Evolutionary conservation across 352 stramenopile species (phyloP).

Genomic region (Globisporangium barbulae): DNA sequence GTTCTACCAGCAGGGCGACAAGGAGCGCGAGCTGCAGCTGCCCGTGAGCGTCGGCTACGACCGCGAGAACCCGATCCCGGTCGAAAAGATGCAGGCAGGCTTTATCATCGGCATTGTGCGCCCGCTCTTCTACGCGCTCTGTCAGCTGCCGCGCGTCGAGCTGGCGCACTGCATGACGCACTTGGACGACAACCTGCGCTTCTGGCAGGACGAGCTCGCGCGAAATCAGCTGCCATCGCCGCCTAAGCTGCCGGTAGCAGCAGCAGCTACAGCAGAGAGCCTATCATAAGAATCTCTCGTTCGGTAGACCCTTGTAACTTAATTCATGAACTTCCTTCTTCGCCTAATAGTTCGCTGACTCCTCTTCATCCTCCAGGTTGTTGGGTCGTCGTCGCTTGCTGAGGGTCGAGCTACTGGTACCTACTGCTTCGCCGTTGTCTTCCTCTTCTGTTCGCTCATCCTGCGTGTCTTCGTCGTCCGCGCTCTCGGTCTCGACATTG

Average conservation of each 20-base stretch:
- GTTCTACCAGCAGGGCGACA: slow-evolving; percentile 95
- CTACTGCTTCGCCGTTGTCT: not conserved
- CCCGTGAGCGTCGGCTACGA: slow-evolving; percentile 90
- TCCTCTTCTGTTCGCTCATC: slow-evolving; percentile 11
- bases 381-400: slow-evolving; percentile 10
- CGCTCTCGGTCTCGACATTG: slow-evolving; percentile 17
- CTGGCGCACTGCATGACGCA: slow-evolving; percentile 63
- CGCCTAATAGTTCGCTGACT: not conserved
- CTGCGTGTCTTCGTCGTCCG: slow-evolving; percentile 13
- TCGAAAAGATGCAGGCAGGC: slow-evolving; percentile 89
- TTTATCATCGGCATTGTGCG: slow-evolving; percentile 94
- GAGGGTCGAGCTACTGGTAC: not conserved
- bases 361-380: slow-evolving; percentile 7
- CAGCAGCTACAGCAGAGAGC: slow-evolving; percentile 7
- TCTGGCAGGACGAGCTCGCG: slow-evolving; percentile 72
- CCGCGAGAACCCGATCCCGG: slow-evolving; percentile 76
- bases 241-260: slow-evolving; percentile 14
- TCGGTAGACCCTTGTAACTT: slow-evolving; percentile 6
- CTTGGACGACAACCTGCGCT: slow-evolving; percentile 57
- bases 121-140: slow-evolving; percentile 66
- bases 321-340: slow-evolving; percentile 4
- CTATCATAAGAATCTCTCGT: not conserved
- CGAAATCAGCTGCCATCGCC: slow-evolving; percentile 25
- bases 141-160: slow-evolving; percentile 43
- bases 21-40: slow-evolving; percentile 86